Conservation (phyloP, 345 rosid genomes). For the Euphorbia lathyris region DNA sequence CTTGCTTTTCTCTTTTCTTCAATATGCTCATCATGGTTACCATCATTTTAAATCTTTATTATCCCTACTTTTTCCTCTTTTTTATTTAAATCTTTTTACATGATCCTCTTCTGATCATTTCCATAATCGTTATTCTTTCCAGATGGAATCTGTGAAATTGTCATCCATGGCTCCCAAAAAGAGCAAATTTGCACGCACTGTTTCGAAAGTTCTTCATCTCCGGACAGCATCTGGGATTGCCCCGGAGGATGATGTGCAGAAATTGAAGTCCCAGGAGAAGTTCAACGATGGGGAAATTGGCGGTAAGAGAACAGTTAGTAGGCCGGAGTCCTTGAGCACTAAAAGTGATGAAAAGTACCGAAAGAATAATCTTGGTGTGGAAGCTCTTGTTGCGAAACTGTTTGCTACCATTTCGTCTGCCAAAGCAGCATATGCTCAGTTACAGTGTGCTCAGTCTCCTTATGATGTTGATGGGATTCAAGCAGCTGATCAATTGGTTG, state of each 20-base stretch:
- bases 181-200: constrained; percentile 59
- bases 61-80: neutral
- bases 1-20: constrained; percentile 28
- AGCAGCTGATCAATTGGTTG: constrained; percentile 54
- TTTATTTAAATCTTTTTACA: neutral
- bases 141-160: constrained; percentile 75
- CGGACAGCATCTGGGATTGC: constrained; percentile 57
- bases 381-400: constrained; percentile 68
- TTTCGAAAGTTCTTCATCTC: constrained; percentile 65
- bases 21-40: constrained; percentile 22
- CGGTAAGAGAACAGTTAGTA: constrained; percentile 22
- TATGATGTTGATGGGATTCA: constrained; percentile 74
- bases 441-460: constrained; percentile 82
- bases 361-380: constrained; percentile 34
- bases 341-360: constrained; percentile 38
- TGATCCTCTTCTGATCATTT: constrained; percentile 1
- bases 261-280: constrained; percentile 38
- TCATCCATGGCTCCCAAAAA: constrained; percentile 50
- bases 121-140: constrained; percentile 5
- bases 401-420: constrained; percentile 73
- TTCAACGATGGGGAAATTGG: constrained; percentile 32
- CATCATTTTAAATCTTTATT: constrained; percentile 14
- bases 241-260: constrained; percentile 51
- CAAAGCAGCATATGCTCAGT: constrained; percentile 73
- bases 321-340: constrained; percentile 45